phyloP scores from a whole-genome alignment of 371 early-diverging fungal species.

The Umbelopsis sp. region DNA sequence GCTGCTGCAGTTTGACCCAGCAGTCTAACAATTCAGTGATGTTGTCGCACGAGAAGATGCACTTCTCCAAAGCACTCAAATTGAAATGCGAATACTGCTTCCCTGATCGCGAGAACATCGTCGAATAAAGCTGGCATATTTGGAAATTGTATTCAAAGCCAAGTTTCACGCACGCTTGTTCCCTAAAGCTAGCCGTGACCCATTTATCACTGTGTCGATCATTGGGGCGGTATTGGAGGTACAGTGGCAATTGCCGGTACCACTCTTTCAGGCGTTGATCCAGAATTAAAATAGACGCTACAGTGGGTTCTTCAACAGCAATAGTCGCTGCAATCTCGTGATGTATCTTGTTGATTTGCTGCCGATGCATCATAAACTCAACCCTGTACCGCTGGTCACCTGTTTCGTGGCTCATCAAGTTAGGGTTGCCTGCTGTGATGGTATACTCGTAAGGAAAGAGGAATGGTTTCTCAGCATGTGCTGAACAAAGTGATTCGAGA shows the following conservation, averaged over 20 bases:
- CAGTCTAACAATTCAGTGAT: constrained; percentile 46
- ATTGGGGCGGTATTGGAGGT: constrained; percentile 36
- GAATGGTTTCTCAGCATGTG: constrained; percentile 51
- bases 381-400: constrained; percentile 38
- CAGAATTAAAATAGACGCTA: constrained; percentile 41
- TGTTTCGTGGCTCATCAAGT: constrained; percentile 30
- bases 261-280: constrained; percentile 47
- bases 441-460: constrained; percentile 35
- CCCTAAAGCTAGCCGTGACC: constrained; percentile 40
- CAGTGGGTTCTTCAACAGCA: constrained; percentile 38
- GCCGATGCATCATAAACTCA: constrained; percentile 48
- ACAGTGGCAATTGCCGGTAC: constrained; percentile 37
- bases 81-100: constrained; percentile 32
- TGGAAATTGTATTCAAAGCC: constrained; percentile 55
- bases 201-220: constrained; percentile 31
- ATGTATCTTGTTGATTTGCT: constrained; percentile 45
- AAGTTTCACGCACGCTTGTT: constrained; percentile 53
- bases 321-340: constrained; percentile 38
- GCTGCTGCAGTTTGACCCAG: constrained; percentile 41
- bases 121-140: constrained; percentile 45
- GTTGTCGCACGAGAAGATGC: constrained; percentile 38
- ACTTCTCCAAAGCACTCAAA: constrained; percentile 33
- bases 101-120: constrained; percentile 34
- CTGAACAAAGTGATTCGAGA: constrained; percentile 43
- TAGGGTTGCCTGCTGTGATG: constrained; percentile 31